phyloP scores from a whole-genome alignment of 352 stramenopile genomes.

The Pythium sp. region DNA sequence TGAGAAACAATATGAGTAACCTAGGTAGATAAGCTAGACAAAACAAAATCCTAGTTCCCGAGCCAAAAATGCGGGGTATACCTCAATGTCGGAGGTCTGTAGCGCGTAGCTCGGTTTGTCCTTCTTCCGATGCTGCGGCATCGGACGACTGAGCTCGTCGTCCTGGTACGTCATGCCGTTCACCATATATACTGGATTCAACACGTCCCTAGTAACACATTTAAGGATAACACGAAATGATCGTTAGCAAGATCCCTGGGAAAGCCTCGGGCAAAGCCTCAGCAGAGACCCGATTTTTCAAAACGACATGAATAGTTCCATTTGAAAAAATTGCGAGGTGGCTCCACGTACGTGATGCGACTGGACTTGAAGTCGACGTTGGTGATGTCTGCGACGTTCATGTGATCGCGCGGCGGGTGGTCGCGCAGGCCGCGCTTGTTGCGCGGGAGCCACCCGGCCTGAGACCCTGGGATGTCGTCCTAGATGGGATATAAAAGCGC shows the following conservation, averaged over 20 bases:
- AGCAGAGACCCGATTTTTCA: background rate
- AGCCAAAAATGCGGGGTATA: constrained; percentile 1
- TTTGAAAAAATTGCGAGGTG: background rate
- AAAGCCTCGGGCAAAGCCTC: background rate
- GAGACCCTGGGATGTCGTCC: constrained; percentile 57
- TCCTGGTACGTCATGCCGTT: constrained; percentile 57
- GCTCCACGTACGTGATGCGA: constrained; percentile 53
- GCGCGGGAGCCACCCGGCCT: constrained; percentile 49
- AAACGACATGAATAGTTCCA: background rate
- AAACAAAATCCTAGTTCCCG: background rate
- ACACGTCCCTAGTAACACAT: constrained; percentile 38
- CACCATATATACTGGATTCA: constrained; percentile 75
- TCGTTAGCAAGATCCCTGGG: background rate
- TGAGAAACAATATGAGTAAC: background rate
- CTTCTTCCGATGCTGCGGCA: constrained; percentile 39
- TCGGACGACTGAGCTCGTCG: constrained; percentile 47
- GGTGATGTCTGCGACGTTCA: constrained; percentile 66
- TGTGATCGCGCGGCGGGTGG: constrained; percentile 55
- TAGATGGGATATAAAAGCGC: constrained; percentile 11
- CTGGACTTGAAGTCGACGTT: constrained; percentile 70
- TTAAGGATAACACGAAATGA: background rate
- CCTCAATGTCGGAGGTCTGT: constrained; percentile 58
- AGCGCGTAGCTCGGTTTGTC: constrained; percentile 56
- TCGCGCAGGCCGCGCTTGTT: constrained; percentile 54
- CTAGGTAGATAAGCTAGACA: background rate